Evolutionary conservation across 345 rosid species (phyloP), one percentile per base, ranked within the genome.

Genomic region (Gynandropsis gynandra): DNA sequence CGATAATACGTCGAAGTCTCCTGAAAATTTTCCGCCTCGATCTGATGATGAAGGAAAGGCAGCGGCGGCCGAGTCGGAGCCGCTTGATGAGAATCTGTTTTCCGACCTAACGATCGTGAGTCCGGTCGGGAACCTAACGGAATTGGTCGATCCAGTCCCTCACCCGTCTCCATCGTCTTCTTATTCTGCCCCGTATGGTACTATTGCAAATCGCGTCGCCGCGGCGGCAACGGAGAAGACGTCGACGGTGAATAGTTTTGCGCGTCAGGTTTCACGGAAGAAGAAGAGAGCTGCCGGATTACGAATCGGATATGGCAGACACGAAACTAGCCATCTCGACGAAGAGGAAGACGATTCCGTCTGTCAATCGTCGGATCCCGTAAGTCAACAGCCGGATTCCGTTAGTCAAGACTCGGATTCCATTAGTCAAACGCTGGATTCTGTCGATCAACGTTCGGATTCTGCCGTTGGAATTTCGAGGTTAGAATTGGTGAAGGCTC

Each of bases 51-150:
- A 47, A 4, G 58, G 7, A 46, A 43, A 58, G 16, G 47, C 59
- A 29, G 16, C 42, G 34, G 52, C 50, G 41, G 68, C 63, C 14
- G 10, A 61, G 8, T 34, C 64, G 11, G 75, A 72, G 63, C 76
- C 97, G 50, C 77, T 88, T 36, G 95, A 89, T 54, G 97, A 89
- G 64, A 79, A 85, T 56, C 61, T 89, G 8, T 85, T 89, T 71
- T 85, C 92, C 18, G 90, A 88, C 52, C 80, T 88, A 45, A 77
- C 85, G 11, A 65, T 85, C 16, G 78, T 77, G 58, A 43, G 45
- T 45, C 76, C 78, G 3, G 55, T 66, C 33, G 50, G 57, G 51
- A 52, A 46, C 46, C 24, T 37, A 59, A n/a, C 62, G 27, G 43
- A 47, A 38, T 48, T 18, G 9, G 17, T 38, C 4, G 62, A 44